Conservation (phyloP, 2,329 filamentous ascomycete species). For the Claviceps humidiphila region DNA sequence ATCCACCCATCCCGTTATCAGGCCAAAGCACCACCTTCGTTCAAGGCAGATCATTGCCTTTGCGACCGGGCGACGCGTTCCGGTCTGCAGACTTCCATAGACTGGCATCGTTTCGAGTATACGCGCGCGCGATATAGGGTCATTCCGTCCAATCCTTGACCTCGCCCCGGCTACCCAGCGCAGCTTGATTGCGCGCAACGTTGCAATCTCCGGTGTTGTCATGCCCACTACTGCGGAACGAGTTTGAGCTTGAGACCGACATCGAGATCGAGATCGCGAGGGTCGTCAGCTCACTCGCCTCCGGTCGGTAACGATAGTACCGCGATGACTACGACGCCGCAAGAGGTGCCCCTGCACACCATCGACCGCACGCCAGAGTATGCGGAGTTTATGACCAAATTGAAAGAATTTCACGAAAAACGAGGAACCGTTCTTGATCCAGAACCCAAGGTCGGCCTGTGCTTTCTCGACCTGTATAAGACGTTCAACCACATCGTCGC, state of each 20-base stretch:
- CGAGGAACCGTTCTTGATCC: constrained; percentile 68
- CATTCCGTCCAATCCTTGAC: not conserved
- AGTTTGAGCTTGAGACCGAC: not conserved
- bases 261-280: not conserved
- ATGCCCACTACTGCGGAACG: not conserved
- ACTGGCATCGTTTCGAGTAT: constrained; percentile 1
- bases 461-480: constrained; percentile 63
- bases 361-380: constrained; percentile 58
- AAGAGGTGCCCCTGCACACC: constrained; percentile 25
- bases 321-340: constrained; percentile 14
- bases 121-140: not conserved
- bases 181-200: constrained; percentile 2
- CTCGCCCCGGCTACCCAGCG: not conserved
- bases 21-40: constrained; percentile 4
- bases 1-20: not conserved
- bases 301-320: constrained; percentile 1
- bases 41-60: constrained; percentile 9
- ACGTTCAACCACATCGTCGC: constrained; percentile 66
- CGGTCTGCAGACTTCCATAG: not conserved
- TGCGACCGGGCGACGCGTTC: constrained; percentile 10
- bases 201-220: not conserved
- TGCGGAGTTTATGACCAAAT: constrained; percentile 61
- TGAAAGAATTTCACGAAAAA: constrained; percentile 62
- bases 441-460: constrained; percentile 67
- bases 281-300: not conserved